phyloP scores from a whole-genome alignment of 306 rosid species.

The Begonia peltatifolia region DNA sequence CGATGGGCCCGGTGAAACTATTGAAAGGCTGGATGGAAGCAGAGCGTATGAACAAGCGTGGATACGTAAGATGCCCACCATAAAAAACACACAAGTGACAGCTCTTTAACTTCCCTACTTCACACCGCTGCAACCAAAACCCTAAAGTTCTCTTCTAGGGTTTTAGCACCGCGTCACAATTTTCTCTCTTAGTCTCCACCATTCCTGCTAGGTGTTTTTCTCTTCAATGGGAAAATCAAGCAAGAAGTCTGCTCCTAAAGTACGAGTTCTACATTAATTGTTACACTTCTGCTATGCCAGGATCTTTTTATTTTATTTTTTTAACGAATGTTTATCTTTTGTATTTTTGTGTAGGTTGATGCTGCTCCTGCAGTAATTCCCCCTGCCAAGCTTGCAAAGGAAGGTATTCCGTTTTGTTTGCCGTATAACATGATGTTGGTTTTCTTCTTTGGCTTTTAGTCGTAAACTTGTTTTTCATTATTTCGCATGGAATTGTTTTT shows the following conservation, averaged over 20 bases:
- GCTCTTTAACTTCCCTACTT: neutral
- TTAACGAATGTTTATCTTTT: neutral
- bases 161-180: neutral
- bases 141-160: neutral
- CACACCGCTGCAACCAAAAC: neutral
- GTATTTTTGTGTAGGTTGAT: slow-evolving; percentile 31
- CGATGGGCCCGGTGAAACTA: no score
- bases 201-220: neutral
- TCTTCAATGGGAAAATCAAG: slow-evolving; percentile 52
- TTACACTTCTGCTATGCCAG: neutral
- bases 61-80: neutral
- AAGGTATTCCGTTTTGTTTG: slow-evolving; percentile 24
- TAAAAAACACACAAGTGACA: neutral
- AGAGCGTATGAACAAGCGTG: neutral
- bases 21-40: no score
- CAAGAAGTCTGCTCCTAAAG: slow-evolving; percentile 68
- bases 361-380: slow-evolving; percentile 42
- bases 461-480: no score
- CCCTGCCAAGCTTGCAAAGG: slow-evolving; percentile 35
- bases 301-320: neutral
- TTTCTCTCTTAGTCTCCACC: neutral
- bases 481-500: neutral
- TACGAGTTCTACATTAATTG: slow-evolving; percentile 8
- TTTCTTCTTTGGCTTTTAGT: no score
- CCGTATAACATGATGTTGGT: no score